Percentiles rank a stretch among this genome's conserved stretches.
Conservation (phyloP, 2,329 filamentous ascomycete species). For the Plectosphaerella plurivora region DNA sequence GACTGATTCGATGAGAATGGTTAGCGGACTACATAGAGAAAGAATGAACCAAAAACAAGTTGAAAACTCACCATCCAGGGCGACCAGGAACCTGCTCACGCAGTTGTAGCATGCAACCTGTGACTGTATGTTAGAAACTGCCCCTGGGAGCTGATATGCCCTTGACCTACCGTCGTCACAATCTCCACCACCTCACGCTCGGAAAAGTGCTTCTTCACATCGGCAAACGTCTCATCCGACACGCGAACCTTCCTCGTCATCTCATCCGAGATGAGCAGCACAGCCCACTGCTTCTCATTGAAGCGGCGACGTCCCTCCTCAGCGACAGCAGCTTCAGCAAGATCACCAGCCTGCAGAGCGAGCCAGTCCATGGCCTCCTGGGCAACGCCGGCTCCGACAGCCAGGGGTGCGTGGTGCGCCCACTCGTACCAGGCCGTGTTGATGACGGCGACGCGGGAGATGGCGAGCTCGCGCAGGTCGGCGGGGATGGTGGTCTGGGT, state of each 20-base stretch:
- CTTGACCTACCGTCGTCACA: slow-evolving; percentile 60
- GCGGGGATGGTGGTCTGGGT: slow-evolving; percentile 45
- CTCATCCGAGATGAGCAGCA: slow-evolving; percentile 71
- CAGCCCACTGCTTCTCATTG: slow-evolving; percentile 59
- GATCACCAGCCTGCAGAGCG: slow-evolving; percentile 20
- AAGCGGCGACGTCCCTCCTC: slow-evolving; percentile 22
- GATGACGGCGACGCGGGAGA: slow-evolving; percentile 74
- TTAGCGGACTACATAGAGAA: slow-evolving; percentile 16
- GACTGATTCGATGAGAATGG: slow-evolving; percentile 29
- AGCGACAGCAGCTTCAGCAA: slow-evolving; percentile 15
- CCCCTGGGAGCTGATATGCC: not conserved
- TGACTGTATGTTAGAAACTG: slow-evolving; percentile 3
- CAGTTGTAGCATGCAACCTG: slow-evolving; percentile 74
- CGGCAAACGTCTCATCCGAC: slow-evolving; percentile 61
- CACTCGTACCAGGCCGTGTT: slow-evolving; percentile 86
- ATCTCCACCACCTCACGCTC: slow-evolving; percentile 77
- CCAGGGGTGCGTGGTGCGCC: slow-evolving; percentile 71
- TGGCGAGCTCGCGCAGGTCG: slow-evolving; percentile 69
- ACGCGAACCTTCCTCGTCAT: slow-evolving; percentile 76
- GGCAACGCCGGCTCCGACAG: slow-evolving; percentile 51
- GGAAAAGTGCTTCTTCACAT: slow-evolving; percentile 55
- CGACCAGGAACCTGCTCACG: slow-evolving; percentile 78
- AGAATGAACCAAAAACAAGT: not conserved
- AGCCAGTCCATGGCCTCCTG: slow-evolving; percentile 43
- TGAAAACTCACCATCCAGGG: slow-evolving; percentile 61